Percentiles rank a stretch among this genome's conserved stretches.
Evolutionary conservation across 2,329 filamentous ascomycete genomes (phyloP).

Genomic region (Hymenoscyphus repandus): DNA sequence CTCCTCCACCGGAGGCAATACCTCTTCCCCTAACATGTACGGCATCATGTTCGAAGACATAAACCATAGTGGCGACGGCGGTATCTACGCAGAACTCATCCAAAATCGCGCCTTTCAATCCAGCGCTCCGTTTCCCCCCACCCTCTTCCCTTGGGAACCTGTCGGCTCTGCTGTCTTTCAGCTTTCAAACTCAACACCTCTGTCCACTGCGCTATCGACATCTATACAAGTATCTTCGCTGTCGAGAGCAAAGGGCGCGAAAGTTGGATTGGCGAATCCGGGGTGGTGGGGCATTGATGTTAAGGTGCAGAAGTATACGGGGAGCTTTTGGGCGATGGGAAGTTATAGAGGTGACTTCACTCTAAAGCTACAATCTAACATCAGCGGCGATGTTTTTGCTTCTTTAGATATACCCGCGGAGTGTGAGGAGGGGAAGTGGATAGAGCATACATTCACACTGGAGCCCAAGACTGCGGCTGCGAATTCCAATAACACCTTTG

Average conservation of each 20-base stretch:
- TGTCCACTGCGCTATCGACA: slow-evolving; percentile 23
- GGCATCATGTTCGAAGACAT: slow-evolving; percentile 31
- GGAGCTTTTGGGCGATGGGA: slow-evolving; percentile 26
- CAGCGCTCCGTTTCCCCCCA: slow-evolving; percentile 40
- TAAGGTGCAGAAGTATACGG: slow-evolving; percentile 23
- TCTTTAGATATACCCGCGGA: slow-evolving; percentile 16
- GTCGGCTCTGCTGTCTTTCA: slow-evolving; percentile 19
- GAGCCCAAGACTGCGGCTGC: slow-evolving; percentile 16
- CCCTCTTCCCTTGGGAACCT: slow-evolving; percentile 33
- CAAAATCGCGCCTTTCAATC: slow-evolving; percentile 66
- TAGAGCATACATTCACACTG: slow-evolving; percentile 19
- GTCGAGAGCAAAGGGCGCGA: slow-evolving; percentile 27
- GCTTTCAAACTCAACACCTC: slow-evolving; percentile 31
- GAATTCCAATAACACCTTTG: slow-evolving; percentile 48
- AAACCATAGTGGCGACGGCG: slow-evolving; percentile 29
- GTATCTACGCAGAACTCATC: slow-evolving; percentile 60
- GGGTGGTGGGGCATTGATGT: slow-evolving; percentile 51
- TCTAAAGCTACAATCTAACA: slow-evolving; percentile 27
- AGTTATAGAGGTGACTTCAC: slow-evolving; percentile 22
- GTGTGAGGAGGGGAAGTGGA: slow-evolving; percentile 17
- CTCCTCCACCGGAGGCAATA: slow-evolving; percentile 25
- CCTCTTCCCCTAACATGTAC: slow-evolving; percentile 25
- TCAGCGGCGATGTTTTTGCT: slow-evolving; percentile 18
- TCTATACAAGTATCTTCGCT: slow-evolving; percentile 28
- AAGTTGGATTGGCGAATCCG: slow-evolving; percentile 45